These are phyloP conservation scores for Piromyces finnis DNA, from an alignment of 192 early-diverging fungal species.

Conservation along the genomic window DNA sequence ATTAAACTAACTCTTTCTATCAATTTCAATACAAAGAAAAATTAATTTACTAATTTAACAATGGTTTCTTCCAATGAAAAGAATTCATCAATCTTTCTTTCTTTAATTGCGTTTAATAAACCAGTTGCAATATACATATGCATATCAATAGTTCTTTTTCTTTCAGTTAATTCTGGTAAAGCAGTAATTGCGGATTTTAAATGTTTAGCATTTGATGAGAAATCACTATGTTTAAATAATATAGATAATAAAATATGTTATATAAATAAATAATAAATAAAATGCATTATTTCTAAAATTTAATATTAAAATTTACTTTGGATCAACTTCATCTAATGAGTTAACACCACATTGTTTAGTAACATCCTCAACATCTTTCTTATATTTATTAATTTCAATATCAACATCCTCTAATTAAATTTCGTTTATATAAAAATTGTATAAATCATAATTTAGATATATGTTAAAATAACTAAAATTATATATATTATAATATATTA, in stretches of 20 bases:
- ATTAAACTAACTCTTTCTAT: too few species aligned
- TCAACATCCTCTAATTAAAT: constrained; percentile 58
- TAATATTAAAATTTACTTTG: constrained; percentile 22
- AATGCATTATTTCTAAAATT: too few species aligned
- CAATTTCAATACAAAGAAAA: too few species aligned
- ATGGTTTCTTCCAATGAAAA: constrained; percentile 89
- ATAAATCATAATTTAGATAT: too few species aligned
- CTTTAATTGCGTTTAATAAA: constrained; percentile 73
- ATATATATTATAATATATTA: too few species aligned
- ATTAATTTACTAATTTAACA: constrained; percentile 36
- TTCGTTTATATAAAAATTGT: too few species aligned
- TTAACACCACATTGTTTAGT: constrained; percentile 66
- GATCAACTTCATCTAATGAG: constrained; percentile 61
- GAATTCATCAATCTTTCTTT: constrained; percentile 80
- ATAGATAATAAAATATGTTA: too few species aligned
- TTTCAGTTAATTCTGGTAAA: constrained; percentile 86
- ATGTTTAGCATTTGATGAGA: constrained; percentile 66
- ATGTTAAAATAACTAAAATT: too few species aligned
- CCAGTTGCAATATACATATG: constrained; percentile 95
- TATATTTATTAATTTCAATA: constrained; percentile 80
- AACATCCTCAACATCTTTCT: constrained; percentile 83
- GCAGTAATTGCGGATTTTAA: constrained; percentile 78
- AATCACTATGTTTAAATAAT: constrained; percentile 24
- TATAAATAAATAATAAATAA: too few species aligned
- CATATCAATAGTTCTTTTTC: constrained; percentile 88